These are phyloP conservation scores for Cordyceps tenuipes DNA, from an alignment of 2,329 filamentous ascomycete genomes.

Conservation along the genomic window DNA sequence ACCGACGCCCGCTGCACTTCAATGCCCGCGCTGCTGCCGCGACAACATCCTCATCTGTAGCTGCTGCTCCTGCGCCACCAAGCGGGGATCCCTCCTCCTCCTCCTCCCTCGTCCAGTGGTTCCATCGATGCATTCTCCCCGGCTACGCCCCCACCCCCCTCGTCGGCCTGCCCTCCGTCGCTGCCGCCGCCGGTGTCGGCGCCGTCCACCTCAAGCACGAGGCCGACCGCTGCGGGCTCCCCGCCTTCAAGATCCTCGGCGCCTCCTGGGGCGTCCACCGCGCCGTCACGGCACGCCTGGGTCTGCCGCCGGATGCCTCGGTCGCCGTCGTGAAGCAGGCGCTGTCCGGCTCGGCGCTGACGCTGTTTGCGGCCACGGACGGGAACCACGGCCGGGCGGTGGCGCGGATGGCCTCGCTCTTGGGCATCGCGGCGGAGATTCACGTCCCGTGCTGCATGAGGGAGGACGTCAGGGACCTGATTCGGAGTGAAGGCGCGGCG, in stretches of 20 bases:
- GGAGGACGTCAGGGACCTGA: slow-evolving; percentile 41
- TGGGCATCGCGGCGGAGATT: slow-evolving; percentile 48
- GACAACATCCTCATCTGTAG: too few relatives aligned
- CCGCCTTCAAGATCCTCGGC: slow-evolving; percentile 72
- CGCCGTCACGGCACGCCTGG: slow-evolving; percentile 40
- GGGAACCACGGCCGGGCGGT: slow-evolving; percentile 72
- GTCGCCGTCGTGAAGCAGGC: slow-evolving; percentile 34
- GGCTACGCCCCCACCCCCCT: slow-evolving; percentile 65
- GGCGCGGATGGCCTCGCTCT: slow-evolving; percentile 54
- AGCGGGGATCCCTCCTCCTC: slow-evolving; percentile 36
- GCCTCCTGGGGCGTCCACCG: slow-evolving; percentile 65
- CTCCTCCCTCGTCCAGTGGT: slow-evolving; percentile 37
- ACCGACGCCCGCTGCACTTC: slow-evolving; percentile 9
- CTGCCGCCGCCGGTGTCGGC: slow-evolving; percentile 44
- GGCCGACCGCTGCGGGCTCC: slow-evolving; percentile 54
- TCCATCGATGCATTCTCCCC: slow-evolving; percentile 47
- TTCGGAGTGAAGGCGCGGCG: slow-evolving; percentile 53
- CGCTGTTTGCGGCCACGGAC: slow-evolving; percentile 58
- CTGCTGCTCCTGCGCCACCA: background rate
- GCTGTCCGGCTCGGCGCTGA: slow-evolving; percentile 24
- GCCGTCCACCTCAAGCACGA: slow-evolving; percentile 62
- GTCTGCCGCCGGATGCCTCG: slow-evolving; percentile 31
- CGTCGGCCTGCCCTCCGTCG: slow-evolving; percentile 39
- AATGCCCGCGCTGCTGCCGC: background rate
- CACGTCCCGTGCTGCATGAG: slow-evolving; percentile 56